These are phyloP conservation scores for Solanum chaucha DNA, from an alignment of 257 asterid species.

Conservation along the genomic window DNA sequence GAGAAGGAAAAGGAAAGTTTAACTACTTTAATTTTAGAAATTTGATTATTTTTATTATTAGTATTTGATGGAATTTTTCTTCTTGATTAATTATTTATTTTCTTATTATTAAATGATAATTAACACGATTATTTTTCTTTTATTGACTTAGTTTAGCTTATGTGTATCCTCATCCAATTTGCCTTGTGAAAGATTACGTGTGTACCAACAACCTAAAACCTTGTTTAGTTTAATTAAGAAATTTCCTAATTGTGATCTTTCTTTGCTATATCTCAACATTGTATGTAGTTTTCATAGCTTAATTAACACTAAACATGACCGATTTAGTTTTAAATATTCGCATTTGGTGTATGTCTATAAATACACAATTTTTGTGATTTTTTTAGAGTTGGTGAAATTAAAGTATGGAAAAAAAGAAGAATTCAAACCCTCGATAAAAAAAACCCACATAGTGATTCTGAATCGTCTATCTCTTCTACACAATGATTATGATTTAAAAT, in stretches of 20 bases:
- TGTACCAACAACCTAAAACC: neutral
- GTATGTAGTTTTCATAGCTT: neutral
- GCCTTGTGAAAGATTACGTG: neutral
- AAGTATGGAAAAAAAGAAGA: rapidly evolving
- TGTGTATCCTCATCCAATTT: neutral
- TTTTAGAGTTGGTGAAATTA: neutral
- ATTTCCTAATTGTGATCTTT: neutral
- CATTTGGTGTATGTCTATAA: neutral
- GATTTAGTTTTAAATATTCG: neutral
- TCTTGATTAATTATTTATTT: neutral
- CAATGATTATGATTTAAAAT: neutral
- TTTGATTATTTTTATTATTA: neutral
- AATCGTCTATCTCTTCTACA: neutral
- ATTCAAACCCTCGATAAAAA: neutral
- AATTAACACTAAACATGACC: neutral
- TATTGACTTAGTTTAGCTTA: neutral
- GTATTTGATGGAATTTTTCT: neutral
- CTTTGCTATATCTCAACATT: neutral
- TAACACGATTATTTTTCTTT: neutral
- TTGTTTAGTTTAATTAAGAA: neutral
- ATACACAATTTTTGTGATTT: neutral
- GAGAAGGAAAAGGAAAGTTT: neutral
- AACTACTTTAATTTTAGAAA: neutral
- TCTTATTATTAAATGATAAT: neutral
- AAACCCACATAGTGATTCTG: neutral